Conservation (phyloP, 2,329 filamentous ascomycete species). For the Fusarium lateritium region DNA sequence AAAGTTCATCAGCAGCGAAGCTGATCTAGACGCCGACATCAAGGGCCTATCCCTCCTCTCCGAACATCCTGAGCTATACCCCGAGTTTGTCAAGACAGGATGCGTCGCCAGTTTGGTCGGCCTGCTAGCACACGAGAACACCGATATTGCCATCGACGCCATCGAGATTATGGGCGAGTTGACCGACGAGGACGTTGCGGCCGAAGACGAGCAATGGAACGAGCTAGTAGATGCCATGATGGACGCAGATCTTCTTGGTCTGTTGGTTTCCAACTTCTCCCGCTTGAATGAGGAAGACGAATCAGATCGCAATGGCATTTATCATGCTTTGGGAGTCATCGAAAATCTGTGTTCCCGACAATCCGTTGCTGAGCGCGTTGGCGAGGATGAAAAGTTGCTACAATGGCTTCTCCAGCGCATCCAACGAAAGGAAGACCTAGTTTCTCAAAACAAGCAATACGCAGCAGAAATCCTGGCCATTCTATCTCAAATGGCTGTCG, state of each 20-base stretch:
- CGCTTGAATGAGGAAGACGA: slow-evolving; percentile 82
- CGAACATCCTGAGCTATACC: slow-evolving; percentile 88
- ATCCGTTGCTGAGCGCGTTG: slow-evolving; percentile 79
- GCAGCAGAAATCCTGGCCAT: slow-evolving; percentile 93
- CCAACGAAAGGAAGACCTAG: slow-evolving; percentile 74
- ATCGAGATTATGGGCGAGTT: slow-evolving; percentile 92
- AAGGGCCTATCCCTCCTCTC: slow-evolving; percentile 88
- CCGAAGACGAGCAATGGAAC: slow-evolving; percentile 85
- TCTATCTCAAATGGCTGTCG: slow-evolving; percentile 80
- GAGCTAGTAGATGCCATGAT: slow-evolving; percentile 77
- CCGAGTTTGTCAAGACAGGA: slow-evolving; percentile 82
- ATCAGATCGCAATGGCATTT: slow-evolving; percentile 86
- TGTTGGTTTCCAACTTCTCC: slow-evolving; percentile 83
- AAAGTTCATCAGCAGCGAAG: slow-evolving; percentile 89
- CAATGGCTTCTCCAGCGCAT: slow-evolving; percentile 85
- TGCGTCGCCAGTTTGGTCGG: slow-evolving; percentile 82
- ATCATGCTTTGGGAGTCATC: slow-evolving; percentile 84
- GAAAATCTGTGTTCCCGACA: slow-evolving; percentile 87
- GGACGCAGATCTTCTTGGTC: slow-evolving; percentile 78
- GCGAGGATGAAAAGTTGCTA: slow-evolving; percentile 76
- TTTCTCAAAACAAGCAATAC: slow-evolving; percentile 96
- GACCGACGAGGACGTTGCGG: slow-evolving; percentile 92
- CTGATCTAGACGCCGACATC: slow-evolving; percentile 89
- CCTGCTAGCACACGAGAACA: slow-evolving; percentile 93
- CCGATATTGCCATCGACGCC: slow-evolving; percentile 93